These are phyloP conservation scores for Athelia sp. DNA, from an alignment of 1,284 basidiomycete species.

Conservation along the genomic window DNA sequence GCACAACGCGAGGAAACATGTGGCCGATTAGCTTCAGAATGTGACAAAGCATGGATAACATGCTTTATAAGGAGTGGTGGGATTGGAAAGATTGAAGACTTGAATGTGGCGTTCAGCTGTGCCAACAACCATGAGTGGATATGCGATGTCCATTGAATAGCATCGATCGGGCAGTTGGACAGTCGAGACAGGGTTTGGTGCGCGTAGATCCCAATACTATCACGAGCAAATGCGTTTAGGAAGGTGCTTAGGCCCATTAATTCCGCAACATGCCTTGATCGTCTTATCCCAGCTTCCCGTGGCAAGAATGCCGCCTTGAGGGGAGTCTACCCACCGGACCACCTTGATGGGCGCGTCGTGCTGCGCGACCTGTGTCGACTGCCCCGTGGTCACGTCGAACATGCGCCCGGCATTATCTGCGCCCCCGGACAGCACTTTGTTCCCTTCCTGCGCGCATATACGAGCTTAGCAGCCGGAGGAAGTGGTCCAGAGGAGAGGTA, in stretches of 20 bases:
- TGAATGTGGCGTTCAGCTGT: conserved; percentile 90
- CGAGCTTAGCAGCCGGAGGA: background rate
- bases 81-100: conserved; percentile 84
- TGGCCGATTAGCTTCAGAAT: no score
- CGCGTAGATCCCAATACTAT: conserved; percentile 90
- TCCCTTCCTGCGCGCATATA: conserved; percentile 52
- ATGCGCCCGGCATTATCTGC: conserved; percentile 78
- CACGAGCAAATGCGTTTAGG: no score
- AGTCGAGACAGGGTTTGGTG: conserved; percentile 67
- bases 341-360: conserved; percentile 78
- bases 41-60: conserved; percentile 9
- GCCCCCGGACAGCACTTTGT: conserved; percentile 74
- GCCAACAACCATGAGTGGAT: conserved; percentile 90
- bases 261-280: conserved; percentile 51
- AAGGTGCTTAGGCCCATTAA: no score
- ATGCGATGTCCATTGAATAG: conserved; percentile 83
- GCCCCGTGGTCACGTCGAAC: conserved; percentile 73
- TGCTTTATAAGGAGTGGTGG: conserved; percentile 73
- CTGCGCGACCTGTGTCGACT: conserved; percentile 66
- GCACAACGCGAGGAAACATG: background rate
- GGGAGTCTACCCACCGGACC: conserved; percentile 66
- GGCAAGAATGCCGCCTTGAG: conserved; percentile 60
- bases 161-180: conserved; percentile 88
- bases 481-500: no score
- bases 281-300: conserved; percentile 91